A percentile compares a stretch with the other conserved stretches of the same genome.
Evolutionary conservation across 2,329 filamentous ascomycete genomes (phyloP).

Genomic region (Fusarium pilosicola): DNA sequence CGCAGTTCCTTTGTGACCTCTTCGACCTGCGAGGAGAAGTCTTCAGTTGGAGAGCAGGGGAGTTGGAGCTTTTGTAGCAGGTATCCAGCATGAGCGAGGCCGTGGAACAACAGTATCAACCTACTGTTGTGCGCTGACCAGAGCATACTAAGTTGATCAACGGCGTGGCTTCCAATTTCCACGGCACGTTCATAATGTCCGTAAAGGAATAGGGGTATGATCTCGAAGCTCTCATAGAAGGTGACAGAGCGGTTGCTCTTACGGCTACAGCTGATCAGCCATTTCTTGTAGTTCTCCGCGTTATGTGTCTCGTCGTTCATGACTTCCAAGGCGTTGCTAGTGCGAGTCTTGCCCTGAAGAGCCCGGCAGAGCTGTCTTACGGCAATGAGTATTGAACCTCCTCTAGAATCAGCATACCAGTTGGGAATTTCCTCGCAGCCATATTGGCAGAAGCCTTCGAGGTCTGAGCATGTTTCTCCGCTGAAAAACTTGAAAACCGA

Average conservation of each 20-base stretch:
- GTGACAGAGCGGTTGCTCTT: constrained; percentile 72
- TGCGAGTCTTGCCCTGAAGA: constrained; percentile 77
- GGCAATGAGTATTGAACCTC: constrained; percentile 74
- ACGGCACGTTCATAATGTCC: constrained; percentile 70
- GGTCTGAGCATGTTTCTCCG: constrained; percentile 73
- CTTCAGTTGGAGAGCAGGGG: constrained; percentile 55
- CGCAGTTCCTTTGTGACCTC: constrained; percentile 64
- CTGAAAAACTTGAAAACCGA: constrained; percentile 75
- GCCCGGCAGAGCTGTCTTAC: constrained; percentile 74
- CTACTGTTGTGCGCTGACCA: constrained; percentile 70
- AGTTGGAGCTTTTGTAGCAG: constrained; percentile 62
- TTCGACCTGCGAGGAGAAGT: constrained; percentile 55
- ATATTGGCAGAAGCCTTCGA: constrained; percentile 76
- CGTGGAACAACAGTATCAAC: constrained; percentile 68
- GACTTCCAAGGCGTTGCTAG: constrained; percentile 61
- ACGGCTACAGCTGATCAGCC: constrained; percentile 60
- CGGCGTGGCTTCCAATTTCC: constrained; percentile 63
- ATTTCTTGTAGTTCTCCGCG: constrained; percentile 66
- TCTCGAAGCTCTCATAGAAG: constrained; percentile 75
- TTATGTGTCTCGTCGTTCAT: constrained; percentile 76
- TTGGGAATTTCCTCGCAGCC: constrained; percentile 78
- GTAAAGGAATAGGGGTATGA: constrained; percentile 70
- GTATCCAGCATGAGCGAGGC: constrained; percentile 64
- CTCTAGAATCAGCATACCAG: constrained; percentile 76
- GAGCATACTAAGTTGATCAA: constrained; percentile 59